phyloP scores from a whole-genome alignment of 768 basidiomycete species.

The Amanita brunnescens region DNA sequence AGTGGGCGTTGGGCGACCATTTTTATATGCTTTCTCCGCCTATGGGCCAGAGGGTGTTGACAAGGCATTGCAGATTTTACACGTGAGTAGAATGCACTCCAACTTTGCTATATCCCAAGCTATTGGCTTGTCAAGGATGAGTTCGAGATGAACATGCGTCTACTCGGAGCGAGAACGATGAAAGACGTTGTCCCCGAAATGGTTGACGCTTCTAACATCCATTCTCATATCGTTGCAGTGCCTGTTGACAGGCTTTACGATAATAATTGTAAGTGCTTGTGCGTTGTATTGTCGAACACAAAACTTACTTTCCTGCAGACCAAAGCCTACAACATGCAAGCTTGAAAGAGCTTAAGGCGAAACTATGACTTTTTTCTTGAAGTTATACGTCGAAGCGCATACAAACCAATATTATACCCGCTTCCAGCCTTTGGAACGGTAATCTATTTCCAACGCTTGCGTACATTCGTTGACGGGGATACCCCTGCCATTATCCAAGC shows the following conservation, averaged over 20 bases:
- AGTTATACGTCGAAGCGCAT: constrained; percentile 70
- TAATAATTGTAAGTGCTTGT: constrained; percentile 64
- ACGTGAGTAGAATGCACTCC: constrained; percentile 31
- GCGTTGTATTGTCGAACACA: not conserved
- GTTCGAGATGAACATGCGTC: constrained; percentile 96
- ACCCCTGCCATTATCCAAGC: not conserved
- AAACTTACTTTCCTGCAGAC: constrained; percentile 21
- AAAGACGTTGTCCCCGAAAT: constrained; percentile 78
- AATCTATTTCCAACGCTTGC: not conserved
- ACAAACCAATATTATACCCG: constrained; percentile 83
- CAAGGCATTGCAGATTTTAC: constrained; percentile 69
- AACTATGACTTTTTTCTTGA: too few relatives aligned
- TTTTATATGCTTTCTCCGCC: constrained; percentile 81
- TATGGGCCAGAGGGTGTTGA: constrained; percentile 88
- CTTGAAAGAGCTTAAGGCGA: constrained; percentile 20
- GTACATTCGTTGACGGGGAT: too few relatives aligned
- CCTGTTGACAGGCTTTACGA: constrained; percentile 73
- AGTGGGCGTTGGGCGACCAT: constrained; percentile 82
- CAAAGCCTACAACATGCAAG: constrained; percentile 27
- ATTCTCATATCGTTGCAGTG: constrained; percentile 54
- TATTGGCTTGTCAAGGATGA: constrained; percentile 61
- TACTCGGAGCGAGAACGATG: constrained; percentile 77
- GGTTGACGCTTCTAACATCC: constrained; percentile 77
- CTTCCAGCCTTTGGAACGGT: constrained; percentile 56
- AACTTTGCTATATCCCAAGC: not conserved